Evolutionary conservation across 2,329 filamentous ascomycete genomes (phyloP).

Genomic region (Neopestalotiopsis rosae): DNA sequence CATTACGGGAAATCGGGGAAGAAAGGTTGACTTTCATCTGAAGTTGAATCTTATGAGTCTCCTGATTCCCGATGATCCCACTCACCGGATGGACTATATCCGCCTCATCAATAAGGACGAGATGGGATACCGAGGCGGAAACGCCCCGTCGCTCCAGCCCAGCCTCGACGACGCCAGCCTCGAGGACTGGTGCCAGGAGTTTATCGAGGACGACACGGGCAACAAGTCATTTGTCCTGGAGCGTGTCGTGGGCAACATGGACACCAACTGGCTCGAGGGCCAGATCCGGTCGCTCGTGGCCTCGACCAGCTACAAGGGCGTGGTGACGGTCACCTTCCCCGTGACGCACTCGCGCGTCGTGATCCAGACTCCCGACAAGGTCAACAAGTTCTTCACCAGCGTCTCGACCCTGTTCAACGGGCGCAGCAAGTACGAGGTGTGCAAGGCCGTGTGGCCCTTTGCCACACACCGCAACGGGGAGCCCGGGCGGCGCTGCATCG

Average conservation of each 20-base stretch:
- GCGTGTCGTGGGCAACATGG: conserved; percentile 59
- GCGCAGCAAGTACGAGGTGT: conserved; percentile 59
- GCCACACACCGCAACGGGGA: conserved; percentile 53
- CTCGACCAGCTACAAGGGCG: conserved; percentile 54
- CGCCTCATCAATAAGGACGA: conserved; percentile 56
- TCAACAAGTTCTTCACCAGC: conserved; percentile 59
- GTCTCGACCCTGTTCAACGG: conserved; percentile 57
- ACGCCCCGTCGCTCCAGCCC: conserved; percentile 47
- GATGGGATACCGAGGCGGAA: conserved; percentile 54
- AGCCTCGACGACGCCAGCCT: conserved; percentile 49
- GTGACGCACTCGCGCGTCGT: conserved; percentile 55
- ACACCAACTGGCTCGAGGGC: conserved; percentile 60
- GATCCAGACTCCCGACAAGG: conserved; percentile 56
- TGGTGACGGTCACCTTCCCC: conserved; percentile 54
- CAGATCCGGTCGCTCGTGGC: conserved; percentile 58
- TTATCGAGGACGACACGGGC: conserved; percentile 48
- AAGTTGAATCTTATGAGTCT: conserved; percentile 60
- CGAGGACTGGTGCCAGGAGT: conserved; percentile 55
- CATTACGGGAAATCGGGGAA: conserved; percentile 51
- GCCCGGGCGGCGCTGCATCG: conserved; percentile 48
- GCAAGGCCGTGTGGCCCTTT: conserved; percentile 63
- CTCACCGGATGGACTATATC: conserved; percentile 56
- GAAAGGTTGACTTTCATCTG: conserved; percentile 55
- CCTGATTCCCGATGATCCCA: conserved; percentile 52
- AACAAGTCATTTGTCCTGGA: conserved; percentile 58